Evolutionary conservation across 2,329 filamentous ascomycete species (phyloP), one percentile per base, ranked within the genome.

Genomic region (Mycocentrospora acerina): DNA sequence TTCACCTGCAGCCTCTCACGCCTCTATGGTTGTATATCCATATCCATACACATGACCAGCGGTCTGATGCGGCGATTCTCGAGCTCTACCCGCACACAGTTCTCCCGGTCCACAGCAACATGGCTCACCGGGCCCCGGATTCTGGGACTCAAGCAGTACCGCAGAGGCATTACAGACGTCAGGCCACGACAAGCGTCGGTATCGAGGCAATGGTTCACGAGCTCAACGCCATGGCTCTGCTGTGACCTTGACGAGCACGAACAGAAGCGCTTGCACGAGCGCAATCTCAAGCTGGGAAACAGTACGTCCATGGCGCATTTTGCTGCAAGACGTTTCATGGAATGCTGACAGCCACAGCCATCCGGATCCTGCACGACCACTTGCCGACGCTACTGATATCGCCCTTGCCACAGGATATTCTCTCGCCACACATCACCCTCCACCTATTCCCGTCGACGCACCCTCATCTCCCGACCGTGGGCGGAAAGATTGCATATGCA

Each of bases 401-500:
- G 27, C 79, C 81, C 1, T 70, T 84, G 5, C 81, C 81, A 4
- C 75, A 76, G 31, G 76, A 82, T 17, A 80, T 83, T 14, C 74
- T 85, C 31, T 81, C 80, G 2, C 81, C 81, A 2, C 76, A 74
- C 42, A 79, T 84, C 35, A 77, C 73, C 17, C 74, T 85, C 14
- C 79, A 83, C 53, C 73, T 84, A 10, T 85, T 85, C 51, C 81
- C 81, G 14, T 84, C 81, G 4, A 93, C 88, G 0, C 88, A 94
- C 59, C 88, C 87, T 3, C 86, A 91, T 65, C 86, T 98, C 3
- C 93, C 93, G 24, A 86, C 83, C n/a, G 93, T 97, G 27, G 88
- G 88, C 18, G 93, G 93, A 35, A 82, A 87, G 31, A 86, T 96
- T 24, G 86, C 89, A 32, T 98, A 98, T 67, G 86, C 86, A 24